These are phyloP conservation scores for Fusarium setosum DNA, from an alignment of 2,329 filamentous ascomycete genomes.

Conservation along the genomic window DNA sequence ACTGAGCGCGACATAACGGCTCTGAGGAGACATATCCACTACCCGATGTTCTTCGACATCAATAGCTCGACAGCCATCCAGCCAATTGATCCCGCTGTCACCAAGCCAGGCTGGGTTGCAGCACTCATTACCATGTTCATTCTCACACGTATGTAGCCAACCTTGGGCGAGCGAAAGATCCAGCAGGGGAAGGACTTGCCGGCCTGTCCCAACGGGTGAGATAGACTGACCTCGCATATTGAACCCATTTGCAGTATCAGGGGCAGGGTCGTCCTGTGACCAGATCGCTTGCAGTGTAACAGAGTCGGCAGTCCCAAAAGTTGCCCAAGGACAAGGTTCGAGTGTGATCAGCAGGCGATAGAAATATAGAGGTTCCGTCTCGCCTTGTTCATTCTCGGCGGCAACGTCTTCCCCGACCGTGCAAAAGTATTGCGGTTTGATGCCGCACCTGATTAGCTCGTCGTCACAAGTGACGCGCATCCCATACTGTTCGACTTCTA, in stretches of 20 bases:
- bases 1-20: constrained; percentile 24
- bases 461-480: not conserved
- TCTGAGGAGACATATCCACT: not conserved
- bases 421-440: not conserved
- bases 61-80: not conserved
- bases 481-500: constrained; percentile 4
- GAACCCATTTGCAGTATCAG: not conserved
- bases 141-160: constrained; percentile 23
- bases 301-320: not conserved
- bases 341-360: not conserved
- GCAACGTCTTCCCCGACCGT: not conserved
- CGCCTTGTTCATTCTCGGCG: not conserved
- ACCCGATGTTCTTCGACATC: constrained; percentile 3
- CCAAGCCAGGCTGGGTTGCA: constrained; percentile 2
- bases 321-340: constrained; percentile 3
- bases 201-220: not conserved
- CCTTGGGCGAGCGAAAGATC: not conserved
- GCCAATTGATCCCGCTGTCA: not conserved
- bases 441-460: not conserved
- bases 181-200: not conserved
- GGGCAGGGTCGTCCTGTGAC: not conserved
- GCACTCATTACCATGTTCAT: constrained; percentile 3
- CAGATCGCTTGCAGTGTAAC: constrained; percentile 10
- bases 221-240: not conserved
- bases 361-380: not conserved